These are phyloP conservation scores for Ogataea nakhonphanomensis DNA, from an alignment of 805 yeast species.

Conservation along the genomic window DNA sequence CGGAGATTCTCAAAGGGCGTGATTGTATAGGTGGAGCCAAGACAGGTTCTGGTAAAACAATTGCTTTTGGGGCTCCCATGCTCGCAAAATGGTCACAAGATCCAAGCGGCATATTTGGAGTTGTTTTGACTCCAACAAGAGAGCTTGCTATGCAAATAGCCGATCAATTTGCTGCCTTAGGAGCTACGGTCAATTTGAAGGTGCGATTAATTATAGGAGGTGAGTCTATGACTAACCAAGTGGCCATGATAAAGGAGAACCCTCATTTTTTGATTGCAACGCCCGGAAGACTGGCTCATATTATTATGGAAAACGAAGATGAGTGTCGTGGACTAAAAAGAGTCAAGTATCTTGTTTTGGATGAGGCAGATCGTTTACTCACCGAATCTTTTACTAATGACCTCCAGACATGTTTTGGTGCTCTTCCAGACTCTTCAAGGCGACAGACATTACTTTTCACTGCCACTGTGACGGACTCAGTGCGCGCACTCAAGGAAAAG, in stretches of 20 bases:
- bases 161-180: conserved; percentile 91
- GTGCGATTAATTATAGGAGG: conserved; percentile 92
- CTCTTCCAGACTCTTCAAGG: conserved; percentile 64
- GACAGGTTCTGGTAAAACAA: conserved; percentile 97
- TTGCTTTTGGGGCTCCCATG: conserved; percentile 98
- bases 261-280: conserved; percentile 97
- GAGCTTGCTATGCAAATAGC: conserved; percentile 96
- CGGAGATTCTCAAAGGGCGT: conserved; percentile 73
- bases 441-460: conserved; percentile 92
- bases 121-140: conserved; percentile 86
- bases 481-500: conserved; percentile 68
- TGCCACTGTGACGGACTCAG: conserved; percentile 94
- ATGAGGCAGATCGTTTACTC: conserved; percentile 92
- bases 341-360: conserved; percentile 78
- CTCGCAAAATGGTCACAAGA: conserved; percentile 91
- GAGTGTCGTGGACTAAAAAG: conserved; percentile 75
- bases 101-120: conserved; percentile 88
- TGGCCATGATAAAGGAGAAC: conserved; percentile 69
- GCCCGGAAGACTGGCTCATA: conserved; percentile 94
- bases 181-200: conserved; percentile 81
- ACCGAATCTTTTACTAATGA: conserved; percentile 82
- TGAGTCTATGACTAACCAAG: conserved; percentile 86
- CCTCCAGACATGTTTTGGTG: conserved; percentile 64
- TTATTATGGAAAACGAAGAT: conserved; percentile 83
- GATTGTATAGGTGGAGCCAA: conserved; percentile 98